Evolutionary conservation across 2,329 filamentous ascomycete species (phyloP), one percentile per base, ranked within the genome.

Genomic region (Coccinonectria pachysandricola): DNA sequence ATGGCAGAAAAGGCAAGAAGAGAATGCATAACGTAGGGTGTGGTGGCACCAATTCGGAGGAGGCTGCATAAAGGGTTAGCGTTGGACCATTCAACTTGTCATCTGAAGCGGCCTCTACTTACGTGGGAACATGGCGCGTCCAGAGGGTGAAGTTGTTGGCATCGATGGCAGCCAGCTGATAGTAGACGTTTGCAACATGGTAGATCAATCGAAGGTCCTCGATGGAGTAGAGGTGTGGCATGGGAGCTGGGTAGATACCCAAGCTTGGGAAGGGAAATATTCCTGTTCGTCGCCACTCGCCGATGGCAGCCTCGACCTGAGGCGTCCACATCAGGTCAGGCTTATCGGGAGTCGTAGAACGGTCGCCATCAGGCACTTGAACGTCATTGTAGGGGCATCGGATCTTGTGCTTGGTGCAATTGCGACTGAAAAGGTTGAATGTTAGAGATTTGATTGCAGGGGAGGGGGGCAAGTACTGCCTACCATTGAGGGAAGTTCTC

Each of bases 371-470:
- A 28, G 53, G 45, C 23, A 73, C 66, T 24, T 81, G 73, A 49
- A 78, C 76, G 52, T 96, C 87, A 68, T 94, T 92, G 64, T 96
- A 98, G 46, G 94, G 91, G 60, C 91, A 98, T 49, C 87, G 82
- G 47, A 92, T 91, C 63, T 95, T 94, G 62, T 98, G 91, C 62
- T 96, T 98, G 36, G 88, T 95, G 61, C 91, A 98, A 60, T 98
- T 98, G 49, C 85, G 85, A 64, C 87, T 93, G 49, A n/a, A n/a
- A n/a, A n/a, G n/a, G n/a, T n/a, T n/a, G n/a, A n/a, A n/a, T n/a
- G n/a, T n/a, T n/a, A n/a, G n/a, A n/a, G n/a, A n/a, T n/a, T n/a
- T n/a, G n/a, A n/a, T n/a, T n/a, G n/a, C n/a, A n/a, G n/a, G n/a
- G n/a, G n/a, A n/a, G n/a, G n/a, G n/a, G n/a, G n/a, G n/a, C n/a